Conservation (phyloP, 352 stramenopile genomes). For the Globisporangium cederbergense region DNA sequence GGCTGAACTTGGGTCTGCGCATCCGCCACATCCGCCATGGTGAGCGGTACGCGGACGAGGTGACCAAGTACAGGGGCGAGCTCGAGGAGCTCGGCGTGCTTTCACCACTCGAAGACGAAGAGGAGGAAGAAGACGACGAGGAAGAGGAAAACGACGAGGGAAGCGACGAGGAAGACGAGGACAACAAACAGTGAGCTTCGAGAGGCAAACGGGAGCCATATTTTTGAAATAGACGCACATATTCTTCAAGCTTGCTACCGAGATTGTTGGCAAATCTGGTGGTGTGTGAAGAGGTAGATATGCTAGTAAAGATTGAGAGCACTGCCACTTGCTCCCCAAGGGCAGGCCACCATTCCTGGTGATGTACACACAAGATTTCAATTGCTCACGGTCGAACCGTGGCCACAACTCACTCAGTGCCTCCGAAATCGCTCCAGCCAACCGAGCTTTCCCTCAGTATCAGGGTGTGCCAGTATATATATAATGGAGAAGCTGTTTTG, state of each 20-base stretch:
- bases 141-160: background rate
- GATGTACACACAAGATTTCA: too few relatives aligned
- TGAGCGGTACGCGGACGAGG: slow-evolving; percentile 59
- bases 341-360: too few relatives aligned
- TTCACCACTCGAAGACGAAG: background rate
- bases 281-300: too few relatives aligned
- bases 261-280: too few relatives aligned
- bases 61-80: slow-evolving; percentile 48
- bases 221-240: slow-evolving; percentile 6
- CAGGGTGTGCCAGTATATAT: background rate
- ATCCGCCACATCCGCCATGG: slow-evolving; percentile 67
- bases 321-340: too few relatives aligned
- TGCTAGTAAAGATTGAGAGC: too few relatives aligned
- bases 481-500: background rate
- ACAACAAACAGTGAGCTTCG: background rate
- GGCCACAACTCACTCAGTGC: too few relatives aligned
- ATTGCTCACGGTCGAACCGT: too few relatives aligned
- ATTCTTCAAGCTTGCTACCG: background rate
- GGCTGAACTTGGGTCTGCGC: slow-evolving; percentile 66
- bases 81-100: slow-evolving; percentile 23
- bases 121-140: background rate
- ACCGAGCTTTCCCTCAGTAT: too few relatives aligned
- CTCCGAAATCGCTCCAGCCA: too few relatives aligned
- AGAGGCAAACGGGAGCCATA: background rate
- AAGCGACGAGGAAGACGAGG: background rate